These are phyloP conservation scores for Crithidia mellificae DNA, from an alignment of 208 protist species.

Conservation along the genomic window DNA sequence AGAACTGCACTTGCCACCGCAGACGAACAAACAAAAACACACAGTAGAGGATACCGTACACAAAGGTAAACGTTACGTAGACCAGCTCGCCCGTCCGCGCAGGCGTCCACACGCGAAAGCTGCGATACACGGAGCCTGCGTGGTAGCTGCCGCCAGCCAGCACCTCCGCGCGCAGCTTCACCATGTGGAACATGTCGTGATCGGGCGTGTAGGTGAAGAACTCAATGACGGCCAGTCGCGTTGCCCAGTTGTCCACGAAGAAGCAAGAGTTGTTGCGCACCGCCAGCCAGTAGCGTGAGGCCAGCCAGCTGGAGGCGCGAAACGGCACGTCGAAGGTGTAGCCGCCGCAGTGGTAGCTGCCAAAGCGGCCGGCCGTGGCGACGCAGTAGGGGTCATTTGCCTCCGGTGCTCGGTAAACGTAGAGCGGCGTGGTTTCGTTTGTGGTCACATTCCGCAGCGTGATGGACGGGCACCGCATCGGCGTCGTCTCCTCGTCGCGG, in stretches of 20 bases:
- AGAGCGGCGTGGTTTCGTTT: not conserved
- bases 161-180: slow-evolving; percentile 20
- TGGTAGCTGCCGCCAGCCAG: slow-evolving; percentile 9
- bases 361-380: slow-evolving; percentile 1
- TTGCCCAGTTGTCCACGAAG: slow-evolving; percentile 29
- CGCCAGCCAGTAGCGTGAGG: slow-evolving; percentile 7
- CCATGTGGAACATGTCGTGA: slow-evolving; percentile 21
- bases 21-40: slow-evolving; percentile 1
- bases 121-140: slow-evolving; percentile 7
- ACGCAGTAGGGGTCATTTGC: slow-evolving; percentile 18
- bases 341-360: slow-evolving; percentile 25
- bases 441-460: not conserved
- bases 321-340: slow-evolving; percentile 27
- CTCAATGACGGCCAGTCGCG: slow-evolving; percentile 11
- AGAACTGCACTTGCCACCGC: not conserved
- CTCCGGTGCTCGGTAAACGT: slow-evolving; percentile 11
- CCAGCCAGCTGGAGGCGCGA: slow-evolving; percentile 4
- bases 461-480: slow-evolving; percentile 18
- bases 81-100: slow-evolving; percentile 16
- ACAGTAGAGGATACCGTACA: slow-evolving; percentile 3
- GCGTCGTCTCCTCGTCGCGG: slow-evolving; percentile 8
- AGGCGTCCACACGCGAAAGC: slow-evolving; percentile 23
- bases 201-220: slow-evolving; percentile 29
- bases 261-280: slow-evolving; percentile 18
- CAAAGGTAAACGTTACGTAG: slow-evolving; percentile 3